Evolutionary conservation across 345 rosid genomes (phyloP), one percentile per base, ranked within the genome.

Genomic region (Lenwebbia sp.): DNA sequence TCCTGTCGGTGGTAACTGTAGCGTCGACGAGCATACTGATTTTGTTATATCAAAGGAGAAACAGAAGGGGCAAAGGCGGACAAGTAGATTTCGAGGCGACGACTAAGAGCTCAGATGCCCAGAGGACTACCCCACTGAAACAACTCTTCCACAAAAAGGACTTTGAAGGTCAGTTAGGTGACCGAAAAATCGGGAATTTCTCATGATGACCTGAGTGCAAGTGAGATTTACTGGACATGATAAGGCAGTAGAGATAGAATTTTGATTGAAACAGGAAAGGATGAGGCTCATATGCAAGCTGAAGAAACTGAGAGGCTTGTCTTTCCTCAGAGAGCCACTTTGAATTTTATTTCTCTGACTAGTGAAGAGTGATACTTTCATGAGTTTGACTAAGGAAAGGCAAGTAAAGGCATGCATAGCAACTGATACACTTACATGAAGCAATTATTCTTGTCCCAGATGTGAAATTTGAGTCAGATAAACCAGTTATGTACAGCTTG

Each of bases 381-480:
- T 33, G 47, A 70, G 13, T 70, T 70, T 26, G 7, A 75, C 37
- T 41, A 70, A 62, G 41, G 75, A 15, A 37, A 33, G 25, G 47
- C 26, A 37, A 70, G 78, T 70, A 1, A 33, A 70, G 78, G 78
- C 78, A 37, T 70, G 47, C 47, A 70, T 70, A 70, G 47, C 37
- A 70, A 19, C 25, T 70, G 26, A 70, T 19, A 70, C 22, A 33
- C 25, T 70, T 33, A 70, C 7, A 4, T 37, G 78, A 70, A 70
- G 41, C 75, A 30, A 62, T 62, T 37, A 62, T 62, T 70, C 13
- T 52, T 13, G 83, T 28, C 51, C 82, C 91, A 90, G 91, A 91
- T 85, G 86, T 58, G 44, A 89, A 60, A 88, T 87, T 94, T 83
- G 95, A 91, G 65, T 89, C 95, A 65, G 95, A 94, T 82, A 91